These are phyloP conservation scores for Hypoxylon sp. DNA, from an alignment of 2,329 filamentous ascomycete genomes.

Conservation along the genomic window DNA sequence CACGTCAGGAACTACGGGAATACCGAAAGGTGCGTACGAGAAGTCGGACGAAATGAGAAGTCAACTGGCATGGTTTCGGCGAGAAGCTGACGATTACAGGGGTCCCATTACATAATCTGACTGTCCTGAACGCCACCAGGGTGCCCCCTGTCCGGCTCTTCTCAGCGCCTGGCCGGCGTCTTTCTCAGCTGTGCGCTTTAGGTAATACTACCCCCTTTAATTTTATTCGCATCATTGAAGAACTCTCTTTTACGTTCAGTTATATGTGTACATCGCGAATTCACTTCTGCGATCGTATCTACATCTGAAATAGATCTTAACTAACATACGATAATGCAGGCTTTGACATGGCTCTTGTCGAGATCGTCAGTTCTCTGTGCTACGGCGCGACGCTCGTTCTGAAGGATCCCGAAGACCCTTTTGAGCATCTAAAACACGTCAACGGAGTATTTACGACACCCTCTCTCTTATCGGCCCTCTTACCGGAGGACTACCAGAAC, in stretches of 20 bases:
- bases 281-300: no score
- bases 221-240: neutral
- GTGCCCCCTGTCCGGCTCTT: neutral
- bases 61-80: neutral
- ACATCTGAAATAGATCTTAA: neutral
- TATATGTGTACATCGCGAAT: no score
- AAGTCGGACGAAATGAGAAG: neutral
- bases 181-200: conserved; percentile 1
- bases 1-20: neutral
- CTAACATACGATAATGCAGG: neutral
- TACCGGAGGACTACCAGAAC: neutral
- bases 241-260: neutral
- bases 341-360: neutral
- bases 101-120: neutral
- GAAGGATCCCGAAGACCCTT: conserved; percentile 32
- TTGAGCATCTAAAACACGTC: conserved; percentile 32
- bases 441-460: conserved; percentile 4
- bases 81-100: neutral
- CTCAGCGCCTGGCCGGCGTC: neutral
- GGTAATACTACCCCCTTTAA: neutral
- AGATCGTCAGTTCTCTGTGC: conserved; percentile 23
- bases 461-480: neutral
- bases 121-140: neutral
- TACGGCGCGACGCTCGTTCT: conserved; percentile 40
- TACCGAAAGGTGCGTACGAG: neutral